phyloP scores from a whole-genome alignment of 495 filamentous ascomycete species.

The Xylaria curta region DNA sequence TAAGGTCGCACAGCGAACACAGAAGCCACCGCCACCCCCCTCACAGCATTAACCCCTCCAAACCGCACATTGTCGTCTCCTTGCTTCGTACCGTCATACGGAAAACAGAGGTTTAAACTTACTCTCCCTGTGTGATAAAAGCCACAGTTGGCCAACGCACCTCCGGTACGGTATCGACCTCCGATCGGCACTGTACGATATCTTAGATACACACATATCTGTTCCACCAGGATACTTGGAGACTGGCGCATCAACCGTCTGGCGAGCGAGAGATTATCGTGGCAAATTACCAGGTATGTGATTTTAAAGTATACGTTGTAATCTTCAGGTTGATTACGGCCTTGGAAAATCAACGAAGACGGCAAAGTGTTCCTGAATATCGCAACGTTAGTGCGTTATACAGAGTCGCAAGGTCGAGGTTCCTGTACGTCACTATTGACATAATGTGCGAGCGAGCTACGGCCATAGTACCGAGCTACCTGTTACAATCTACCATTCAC shows the following conservation, averaged over 20 bases:
- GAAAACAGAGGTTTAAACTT: background rate
- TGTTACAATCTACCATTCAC: slow-evolving; percentile 5
- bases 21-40: background rate
- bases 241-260: background rate
- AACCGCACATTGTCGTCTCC: background rate
- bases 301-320: background rate
- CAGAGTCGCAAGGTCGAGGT: background rate
- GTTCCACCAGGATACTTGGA: background rate
- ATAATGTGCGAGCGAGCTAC: slow-evolving; percentile 3
- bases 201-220: background rate
- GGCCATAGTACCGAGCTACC: background rate
- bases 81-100: background rate
- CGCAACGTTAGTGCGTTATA: slow-evolving; percentile 16
- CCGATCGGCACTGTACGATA: background rate
- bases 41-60: background rate
- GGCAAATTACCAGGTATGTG: background rate
- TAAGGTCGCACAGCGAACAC: background rate
- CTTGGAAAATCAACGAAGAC: background rate
- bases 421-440: slow-evolving; percentile 19
- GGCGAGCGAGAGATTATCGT: background rate
- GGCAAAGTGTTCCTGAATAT: slow-evolving; percentile 14
- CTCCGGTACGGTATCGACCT: background rate
- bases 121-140: background rate
- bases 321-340: background rate
- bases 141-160: too few relatives aligned